Percentiles rank a stretch among this genome's conserved stretches.
Evolutionary conservation across 2,329 filamentous ascomycete species (phyloP).

Genomic region (Botrytis fabae): DNA sequence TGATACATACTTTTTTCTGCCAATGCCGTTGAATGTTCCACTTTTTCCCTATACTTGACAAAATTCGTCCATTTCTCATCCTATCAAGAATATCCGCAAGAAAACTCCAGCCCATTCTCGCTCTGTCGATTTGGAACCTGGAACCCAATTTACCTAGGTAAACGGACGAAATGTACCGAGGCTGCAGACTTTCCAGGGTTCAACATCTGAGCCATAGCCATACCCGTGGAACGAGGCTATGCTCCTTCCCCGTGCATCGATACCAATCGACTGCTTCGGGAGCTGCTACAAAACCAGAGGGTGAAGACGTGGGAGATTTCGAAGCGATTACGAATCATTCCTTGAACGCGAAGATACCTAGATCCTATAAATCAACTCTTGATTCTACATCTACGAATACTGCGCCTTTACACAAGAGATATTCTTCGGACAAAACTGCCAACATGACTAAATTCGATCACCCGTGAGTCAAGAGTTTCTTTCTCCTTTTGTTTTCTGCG

Average conservation of each 20-base stretch:
- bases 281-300: background rate
- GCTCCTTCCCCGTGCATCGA: background rate
- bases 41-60: too few relatives aligned
- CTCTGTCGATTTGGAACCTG: background rate
- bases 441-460: background rate
- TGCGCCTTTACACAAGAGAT: background rate
- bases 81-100: slow-evolving; percentile 18
- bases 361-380: background rate
- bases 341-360: background rate
- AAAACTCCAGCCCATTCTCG: slow-evolving; percentile 16
- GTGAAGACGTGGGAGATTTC: background rate
- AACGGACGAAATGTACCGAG: slow-evolving; percentile 11
- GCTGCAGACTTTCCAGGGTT: slow-evolving; percentile 10
- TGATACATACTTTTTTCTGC: background rate
- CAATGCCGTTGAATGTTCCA: background rate
- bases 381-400: background rate
- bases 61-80: background rate
- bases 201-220: background rate
- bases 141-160: background rate
- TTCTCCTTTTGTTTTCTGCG: background rate
- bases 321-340: background rate
- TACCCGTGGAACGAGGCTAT: background rate
- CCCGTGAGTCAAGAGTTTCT: slow-evolving; percentile 26
- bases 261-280: background rate
- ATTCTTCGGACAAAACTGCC: background rate